These are phyloP conservation scores for Senna tora DNA, from an alignment of 306 rosid genomes.

Conservation along the genomic window DNA sequence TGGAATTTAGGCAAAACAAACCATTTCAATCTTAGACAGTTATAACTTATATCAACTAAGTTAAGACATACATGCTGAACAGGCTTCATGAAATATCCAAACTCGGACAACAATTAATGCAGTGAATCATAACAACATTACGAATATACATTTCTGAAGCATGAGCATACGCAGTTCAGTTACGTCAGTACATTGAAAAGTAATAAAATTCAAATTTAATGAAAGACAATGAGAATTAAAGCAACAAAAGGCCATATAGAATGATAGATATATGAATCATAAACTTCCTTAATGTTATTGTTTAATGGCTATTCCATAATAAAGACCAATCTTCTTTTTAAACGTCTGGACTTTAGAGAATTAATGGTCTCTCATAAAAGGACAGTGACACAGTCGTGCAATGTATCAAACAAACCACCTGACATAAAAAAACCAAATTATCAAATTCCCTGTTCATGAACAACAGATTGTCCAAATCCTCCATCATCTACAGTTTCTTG, in stretches of 20 bases:
- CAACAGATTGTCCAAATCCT: background rate
- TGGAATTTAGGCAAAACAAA: slow-evolving; percentile 3
- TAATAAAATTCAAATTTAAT: background rate
- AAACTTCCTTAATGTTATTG: background rate
- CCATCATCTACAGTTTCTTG: background rate
- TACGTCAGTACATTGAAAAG: slow-evolving; percentile 20
- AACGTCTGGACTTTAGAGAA: slow-evolving; percentile 1
- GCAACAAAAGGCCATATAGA: slow-evolving; percentile 10
- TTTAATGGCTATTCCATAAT: background rate
- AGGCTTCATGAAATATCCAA: no score
- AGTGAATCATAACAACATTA: no score
- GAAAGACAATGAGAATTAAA: background rate
- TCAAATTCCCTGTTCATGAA: slow-evolving; percentile 1
- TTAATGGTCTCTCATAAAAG: background rate
- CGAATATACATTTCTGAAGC: background rate
- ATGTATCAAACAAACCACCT: background rate
- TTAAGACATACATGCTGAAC: background rate
- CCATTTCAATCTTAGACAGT: background rate
- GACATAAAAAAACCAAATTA: background rate
- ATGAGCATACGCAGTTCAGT: background rate
- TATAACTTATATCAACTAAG: background rate
- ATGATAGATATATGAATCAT: background rate
- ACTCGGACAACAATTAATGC: no score
- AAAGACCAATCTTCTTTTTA: background rate
- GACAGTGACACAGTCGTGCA: slow-evolving; percentile 1